Evolutionary conservation across 2,329 filamentous ascomycete species (phyloP).

Genomic region (Sporothrix brunneoviolacea): DNA sequence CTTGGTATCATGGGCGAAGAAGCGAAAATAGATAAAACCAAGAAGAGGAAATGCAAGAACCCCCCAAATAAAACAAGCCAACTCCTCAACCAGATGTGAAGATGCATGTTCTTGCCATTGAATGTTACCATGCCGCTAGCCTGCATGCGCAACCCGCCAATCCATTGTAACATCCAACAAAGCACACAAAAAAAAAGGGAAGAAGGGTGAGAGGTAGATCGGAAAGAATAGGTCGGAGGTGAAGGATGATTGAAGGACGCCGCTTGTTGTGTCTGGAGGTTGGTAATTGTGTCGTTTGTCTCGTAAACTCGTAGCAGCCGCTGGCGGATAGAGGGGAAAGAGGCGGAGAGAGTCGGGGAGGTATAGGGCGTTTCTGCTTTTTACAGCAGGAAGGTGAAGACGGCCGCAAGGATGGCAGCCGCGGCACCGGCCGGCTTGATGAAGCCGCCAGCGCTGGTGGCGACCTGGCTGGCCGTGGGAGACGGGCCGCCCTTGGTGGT

Average conservation of each 20-base stretch:
- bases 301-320: slow-evolving; percentile 20
- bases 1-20: slow-evolving; percentile 4
- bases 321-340: not conserved
- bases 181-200: slow-evolving; percentile 14
- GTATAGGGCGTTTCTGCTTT: not conserved
- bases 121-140: slow-evolving; percentile 10
- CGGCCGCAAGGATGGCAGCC: slow-evolving; percentile 23
- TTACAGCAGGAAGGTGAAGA: slow-evolving; percentile 25
- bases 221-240: not conserved
- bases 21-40: not conserved
- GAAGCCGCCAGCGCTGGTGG: slow-evolving; percentile 26
- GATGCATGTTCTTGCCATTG: slow-evolving; percentile 6
- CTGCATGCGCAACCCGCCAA: slow-evolving; percentile 12
- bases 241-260: not conserved
- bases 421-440: slow-evolving; percentile 26
- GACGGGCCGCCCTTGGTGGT: slow-evolving; percentile 14
- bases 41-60: not conserved
- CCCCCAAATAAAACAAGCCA: not conserved
- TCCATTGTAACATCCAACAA: slow-evolving; percentile 16
- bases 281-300: slow-evolving; percentile 11
- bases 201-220: not conserved
- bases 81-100: slow-evolving; percentile 9
- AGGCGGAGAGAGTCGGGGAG: not conserved
- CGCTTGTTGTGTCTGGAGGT: slow-evolving; percentile 9
- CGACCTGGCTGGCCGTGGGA: slow-evolving; percentile 17